Percentiles rank a stretch among this genome's conserved stretches.
phyloP scores from a whole-genome alignment of 441 rosid species.

The Melastoma candidum region DNA sequence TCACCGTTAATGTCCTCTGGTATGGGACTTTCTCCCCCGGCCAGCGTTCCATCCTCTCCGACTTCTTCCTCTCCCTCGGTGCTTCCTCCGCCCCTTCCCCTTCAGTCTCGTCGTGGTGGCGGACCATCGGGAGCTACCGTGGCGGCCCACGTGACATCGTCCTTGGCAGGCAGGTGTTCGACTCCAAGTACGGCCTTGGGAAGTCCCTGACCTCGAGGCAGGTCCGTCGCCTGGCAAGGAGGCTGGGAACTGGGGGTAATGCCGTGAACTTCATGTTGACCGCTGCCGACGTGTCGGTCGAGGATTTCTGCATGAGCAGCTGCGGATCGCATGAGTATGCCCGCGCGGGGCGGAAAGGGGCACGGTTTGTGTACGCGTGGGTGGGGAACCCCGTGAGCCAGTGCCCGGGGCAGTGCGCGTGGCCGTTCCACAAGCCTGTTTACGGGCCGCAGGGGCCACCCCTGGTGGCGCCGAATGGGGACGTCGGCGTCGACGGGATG shows the following conservation, averaged over 20 bases:
- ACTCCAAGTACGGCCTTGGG: slow-evolving; percentile 18
- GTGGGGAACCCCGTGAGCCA: slow-evolving; percentile 24
- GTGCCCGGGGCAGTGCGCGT: slow-evolving; percentile 35
- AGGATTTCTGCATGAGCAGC: slow-evolving; percentile 24
- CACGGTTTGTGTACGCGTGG: slow-evolving; percentile 17
- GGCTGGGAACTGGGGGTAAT: slow-evolving; percentile 1
- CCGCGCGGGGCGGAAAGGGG: background rate
- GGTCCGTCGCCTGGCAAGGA: slow-evolving; percentile 1
- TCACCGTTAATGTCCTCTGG: slow-evolving; percentile 26
- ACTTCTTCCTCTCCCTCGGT: slow-evolving; percentile 24
- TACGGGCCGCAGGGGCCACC: slow-evolving; percentile 28
- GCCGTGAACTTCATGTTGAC: slow-evolving; percentile 22
- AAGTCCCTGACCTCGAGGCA: slow-evolving; percentile 15
- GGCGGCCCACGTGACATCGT: slow-evolving; percentile 18
- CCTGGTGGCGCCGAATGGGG: slow-evolving; percentile 8
- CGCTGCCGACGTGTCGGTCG: slow-evolving; percentile 24
- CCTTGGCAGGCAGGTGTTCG: slow-evolving; percentile 22
- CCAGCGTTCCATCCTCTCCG: slow-evolving; percentile 17
- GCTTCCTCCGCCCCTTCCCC: background rate
- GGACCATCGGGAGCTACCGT: slow-evolving; percentile 19
- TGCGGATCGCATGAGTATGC: slow-evolving; percentile 28
- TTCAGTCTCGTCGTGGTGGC: slow-evolving; percentile 27
- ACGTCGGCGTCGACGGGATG: slow-evolving; percentile 22
- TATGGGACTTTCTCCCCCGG: slow-evolving; percentile 24
- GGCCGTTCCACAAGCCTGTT: slow-evolving; percentile 27